Conservation (phyloP, 306 rosid genomes). For the Chamaecrista fasciculata region DNA sequence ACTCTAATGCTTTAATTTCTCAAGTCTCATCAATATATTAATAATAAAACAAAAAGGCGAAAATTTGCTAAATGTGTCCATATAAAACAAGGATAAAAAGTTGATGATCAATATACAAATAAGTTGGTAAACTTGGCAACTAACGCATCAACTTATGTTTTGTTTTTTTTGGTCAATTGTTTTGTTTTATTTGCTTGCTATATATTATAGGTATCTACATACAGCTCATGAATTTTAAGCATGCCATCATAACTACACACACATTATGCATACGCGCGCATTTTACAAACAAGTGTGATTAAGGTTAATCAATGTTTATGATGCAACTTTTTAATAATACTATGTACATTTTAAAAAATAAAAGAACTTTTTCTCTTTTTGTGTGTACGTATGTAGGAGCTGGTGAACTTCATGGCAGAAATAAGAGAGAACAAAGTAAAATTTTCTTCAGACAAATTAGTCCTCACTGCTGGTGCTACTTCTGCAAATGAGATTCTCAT, state of each 20-base stretch:
- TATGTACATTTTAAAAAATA: background rate
- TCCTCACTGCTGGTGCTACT: conserved; percentile 88
- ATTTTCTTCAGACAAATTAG: conserved; percentile 50
- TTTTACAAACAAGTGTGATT: no score
- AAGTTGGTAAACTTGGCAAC: no score
- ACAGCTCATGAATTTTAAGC: no score
- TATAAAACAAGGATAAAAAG: background rate
- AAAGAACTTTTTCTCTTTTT: background rate
- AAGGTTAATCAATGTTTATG: background rate
- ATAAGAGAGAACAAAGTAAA: conserved; percentile 59
- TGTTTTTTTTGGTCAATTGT: no score
- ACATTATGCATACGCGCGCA: no score
- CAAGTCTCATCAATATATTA: no score
- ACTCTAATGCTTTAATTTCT: no score
- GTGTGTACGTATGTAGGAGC: conserved; percentile 36
- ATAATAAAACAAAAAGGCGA: background rate
- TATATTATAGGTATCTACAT: no score
- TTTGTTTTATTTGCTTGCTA: background rate
- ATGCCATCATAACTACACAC: no score
- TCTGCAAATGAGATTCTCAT: conserved; percentile 82
- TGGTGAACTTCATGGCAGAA: conserved; percentile 61
- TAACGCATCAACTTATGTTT: no score
- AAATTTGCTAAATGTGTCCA: no score
- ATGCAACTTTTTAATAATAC: background rate
- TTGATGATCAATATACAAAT: no score